Percentiles rank a stretch among this genome's conserved stretches.
These are phyloP conservation scores for Juncus inflexus DNA, from an alignment of 176 grass and related monocot genomes.

Conservation along the genomic window DNA sequence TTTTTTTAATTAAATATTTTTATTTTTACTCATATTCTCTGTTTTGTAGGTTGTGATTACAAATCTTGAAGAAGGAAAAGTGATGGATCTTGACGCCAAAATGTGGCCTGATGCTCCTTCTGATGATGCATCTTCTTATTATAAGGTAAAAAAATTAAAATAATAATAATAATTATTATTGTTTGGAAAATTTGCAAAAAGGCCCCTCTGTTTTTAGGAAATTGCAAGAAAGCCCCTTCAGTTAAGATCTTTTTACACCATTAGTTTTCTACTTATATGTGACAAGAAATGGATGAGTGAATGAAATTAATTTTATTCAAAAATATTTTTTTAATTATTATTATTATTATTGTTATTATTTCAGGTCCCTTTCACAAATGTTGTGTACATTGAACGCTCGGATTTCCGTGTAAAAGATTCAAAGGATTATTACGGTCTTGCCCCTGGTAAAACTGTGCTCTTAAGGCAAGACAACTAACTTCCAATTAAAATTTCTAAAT, in stretches of 20 bases:
- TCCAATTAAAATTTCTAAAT: neutral
- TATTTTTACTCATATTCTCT: neutral
- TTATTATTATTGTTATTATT: slow-evolving; percentile 1
- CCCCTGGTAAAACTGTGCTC: slow-evolving; percentile 30
- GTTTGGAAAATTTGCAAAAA: no score
- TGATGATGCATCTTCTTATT: slow-evolving; percentile 64
- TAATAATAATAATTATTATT: no score
- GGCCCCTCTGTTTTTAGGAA: no score
- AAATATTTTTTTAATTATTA: neutral
- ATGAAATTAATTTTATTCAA: neutral
- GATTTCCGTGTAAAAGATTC: slow-evolving; percentile 29
- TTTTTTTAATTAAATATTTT: slow-evolving; percentile 8
- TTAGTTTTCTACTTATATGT: neutral
- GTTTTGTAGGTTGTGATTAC: slow-evolving; percentile 77
- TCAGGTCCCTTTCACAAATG: slow-evolving; percentile 26
- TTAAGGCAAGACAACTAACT: slow-evolving; percentile 6
- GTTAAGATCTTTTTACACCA: no score
- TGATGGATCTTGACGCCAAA: slow-evolving; percentile 84
- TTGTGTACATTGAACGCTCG: slow-evolving; percentile 23
- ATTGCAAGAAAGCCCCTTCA: no score
- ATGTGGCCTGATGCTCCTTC: slow-evolving; percentile 98
- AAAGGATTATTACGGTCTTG: slow-evolving; percentile 28
- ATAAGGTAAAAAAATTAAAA: slow-evolving; percentile 59
- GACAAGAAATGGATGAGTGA: neutral
- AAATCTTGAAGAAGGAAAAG: slow-evolving; percentile 74